Base-by-base conservation (phyloP, 352 stramenopile genomes). In the Phytophthora ramorum region DNA sequence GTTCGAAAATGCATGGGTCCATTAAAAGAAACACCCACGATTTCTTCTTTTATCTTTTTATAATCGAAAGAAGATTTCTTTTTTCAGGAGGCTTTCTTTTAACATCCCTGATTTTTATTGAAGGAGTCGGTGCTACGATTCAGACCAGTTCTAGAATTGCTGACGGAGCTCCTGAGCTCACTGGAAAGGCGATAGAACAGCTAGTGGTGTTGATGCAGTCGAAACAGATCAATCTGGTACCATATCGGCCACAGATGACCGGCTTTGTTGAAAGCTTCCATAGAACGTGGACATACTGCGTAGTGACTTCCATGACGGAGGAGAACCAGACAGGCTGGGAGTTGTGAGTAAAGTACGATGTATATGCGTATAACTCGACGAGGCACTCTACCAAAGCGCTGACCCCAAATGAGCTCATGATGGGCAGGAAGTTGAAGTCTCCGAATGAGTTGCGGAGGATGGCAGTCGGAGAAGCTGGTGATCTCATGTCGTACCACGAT, bases 321-420 rank as follows among this genome's bases (percentile, higher is more conserved):
- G 35, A 47, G 0, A 6, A 10, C 6, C 28, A 52, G 24, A 10
- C 13, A 3, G 30, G 32, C 43, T 46, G 26, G 44, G 16, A 34
- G 0, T 3, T 26, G 1, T 44, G 41, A 41, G 20, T 41, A 2
- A 4, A 35, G 10, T 52, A 16, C 16, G 53, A 28, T 0, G 53
- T 61, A 1, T 61, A 61, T 4, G 40, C 53, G 0, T 52, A 61
- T 6, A 61, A 52, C 2, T 61, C 53, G 0, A 41, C 19, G 0
- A 4, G 16, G 7, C 51, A 58, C 12, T 58, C 37, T 0, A 48
- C 24, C 0, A 37, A 49, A 10, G 53, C 16, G 13, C 17, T 61
- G n/a, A 41, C 24, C 1, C 38, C 51, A 0, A 59, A 59, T 8
- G 53, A 34, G 17, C 17, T 61, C 0, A 61, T 61, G 53, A 44